Conservation (phyloP, 768 basidiomycete species). For the Calvatia gigantea region DNA sequence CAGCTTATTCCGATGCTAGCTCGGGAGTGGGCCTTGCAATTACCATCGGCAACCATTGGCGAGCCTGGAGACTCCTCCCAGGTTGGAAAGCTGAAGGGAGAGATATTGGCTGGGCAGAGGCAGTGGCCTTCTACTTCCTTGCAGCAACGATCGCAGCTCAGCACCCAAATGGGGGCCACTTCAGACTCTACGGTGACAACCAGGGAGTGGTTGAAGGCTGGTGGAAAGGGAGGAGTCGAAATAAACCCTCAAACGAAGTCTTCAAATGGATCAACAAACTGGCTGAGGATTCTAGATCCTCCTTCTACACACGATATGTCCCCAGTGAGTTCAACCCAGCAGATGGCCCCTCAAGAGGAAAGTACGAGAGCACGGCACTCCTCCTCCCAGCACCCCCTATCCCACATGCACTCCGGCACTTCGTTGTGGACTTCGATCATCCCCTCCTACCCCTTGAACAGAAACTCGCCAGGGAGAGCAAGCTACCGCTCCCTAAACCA, state of each 20-base stretch:
- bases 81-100: too few species aligned
- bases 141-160: too few species aligned
- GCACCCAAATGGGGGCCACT: too few species aligned
- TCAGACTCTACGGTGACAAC: constrained; percentile 32
- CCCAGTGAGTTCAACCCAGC: constrained; percentile 33
- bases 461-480: not conserved
- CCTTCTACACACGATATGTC: constrained; percentile 29
- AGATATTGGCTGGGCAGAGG: too few species aligned
- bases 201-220: constrained; percentile 34
- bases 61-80: too few species aligned
- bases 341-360: constrained; percentile 33
- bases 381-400: constrained; percentile 29
- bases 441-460: constrained; percentile 13
- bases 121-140: too few species aligned
- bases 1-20: too few species aligned
- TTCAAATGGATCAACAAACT: constrained; percentile 18
- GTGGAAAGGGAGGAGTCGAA: constrained; percentile 32
- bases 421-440: constrained; percentile 22
- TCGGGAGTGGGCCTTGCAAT: too few species aligned
- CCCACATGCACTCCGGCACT: constrained; percentile 25
- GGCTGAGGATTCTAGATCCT: not conserved
- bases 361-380: constrained; percentile 15
- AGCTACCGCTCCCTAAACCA: not conserved
- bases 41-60: too few species aligned
- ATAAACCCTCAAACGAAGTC: constrained; percentile 22